phyloP scores from a whole-genome alignment of 352 stramenopile genomes.

The Vaucheria bursata region DNA sequence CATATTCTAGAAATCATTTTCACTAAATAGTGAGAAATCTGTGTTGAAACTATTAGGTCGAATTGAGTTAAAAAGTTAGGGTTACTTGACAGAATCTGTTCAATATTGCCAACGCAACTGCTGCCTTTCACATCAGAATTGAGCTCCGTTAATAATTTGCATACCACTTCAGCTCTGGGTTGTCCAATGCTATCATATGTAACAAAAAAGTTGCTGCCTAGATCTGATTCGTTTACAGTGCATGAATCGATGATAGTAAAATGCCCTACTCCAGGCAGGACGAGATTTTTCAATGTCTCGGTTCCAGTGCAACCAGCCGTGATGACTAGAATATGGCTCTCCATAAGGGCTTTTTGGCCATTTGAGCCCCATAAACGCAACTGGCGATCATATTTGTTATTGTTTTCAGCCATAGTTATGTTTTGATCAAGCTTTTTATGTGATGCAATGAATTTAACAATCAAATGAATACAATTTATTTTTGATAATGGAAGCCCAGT shows the following conservation, averaged over 20 bases:
- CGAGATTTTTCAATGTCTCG: conserved; percentile 96
- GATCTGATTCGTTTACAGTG: conserved; percentile 60
- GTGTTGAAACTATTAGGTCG: conserved; percentile 50
- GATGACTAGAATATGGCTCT: conserved; percentile 77
- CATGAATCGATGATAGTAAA: conserved; percentile 88
- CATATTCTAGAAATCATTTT: conserved; percentile 62
- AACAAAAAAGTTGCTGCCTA: conserved; percentile 88
- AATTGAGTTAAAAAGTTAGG: conserved; percentile 39
- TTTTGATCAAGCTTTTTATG: no score
- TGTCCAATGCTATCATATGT: conserved; percentile 53
- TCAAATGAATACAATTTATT: no score
- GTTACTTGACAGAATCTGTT: background rate
- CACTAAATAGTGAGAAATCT: conserved; percentile 49
- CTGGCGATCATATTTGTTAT: conserved; percentile 97
- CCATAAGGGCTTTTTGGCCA: conserved; percentile 75
- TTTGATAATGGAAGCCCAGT: no score
- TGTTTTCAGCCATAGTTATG: conserved; percentile 28
- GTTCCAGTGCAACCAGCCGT: conserved; percentile 78
- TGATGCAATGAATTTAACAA: no score
- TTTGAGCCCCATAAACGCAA: conserved; percentile 89
- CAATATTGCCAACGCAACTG: conserved; percentile 50
- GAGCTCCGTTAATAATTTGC: conserved; percentile 79
- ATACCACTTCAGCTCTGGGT: conserved; percentile 62
- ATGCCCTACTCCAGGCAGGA: conserved; percentile 69
- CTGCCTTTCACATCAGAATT: conserved; percentile 81